Evolutionary conservation across 2,329 filamentous ascomycete genomes (phyloP), one percentile per base, ranked within the genome.

Genomic region (Tolypocladium paradoxum): DNA sequence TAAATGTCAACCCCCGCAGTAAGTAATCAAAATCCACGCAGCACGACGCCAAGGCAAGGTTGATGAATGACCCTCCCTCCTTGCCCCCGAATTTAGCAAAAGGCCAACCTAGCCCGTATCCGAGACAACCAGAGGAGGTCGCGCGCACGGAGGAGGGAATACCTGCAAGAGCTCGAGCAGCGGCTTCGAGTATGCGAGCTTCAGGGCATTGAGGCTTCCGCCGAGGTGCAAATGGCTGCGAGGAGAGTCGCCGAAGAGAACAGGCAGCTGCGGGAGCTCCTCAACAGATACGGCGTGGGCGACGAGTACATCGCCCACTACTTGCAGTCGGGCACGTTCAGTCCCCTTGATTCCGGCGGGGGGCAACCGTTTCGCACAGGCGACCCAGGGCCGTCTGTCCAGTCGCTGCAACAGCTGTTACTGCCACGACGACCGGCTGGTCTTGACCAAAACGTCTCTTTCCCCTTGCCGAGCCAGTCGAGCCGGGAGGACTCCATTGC

Each of bases 101-200:
- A 67, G 56, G 68, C 68, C 56, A 72, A 72, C 54, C 62, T 72
- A 60, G 69, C 68, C 56, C 83, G 86, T 54, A 84, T 90, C 59
- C 79, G 87, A 58, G 84, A 90, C 61, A 91, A 90, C 62, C 87
- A 90, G 65, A 77, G 87, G 53, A 82, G 86, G 56, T 88, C 84
- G n/a, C 82, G 87, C 51, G 85, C 85, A 47, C 78, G 86, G 36
- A 78, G 83, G 57, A 88, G 86, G 71, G 85, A 88, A 62, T 89
- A 90, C 63, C 70, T 89, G 38, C 74, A 82, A 56, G 83, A 87
- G 53, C 76, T 90, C 31, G 85, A 90, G 67, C 71, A 76, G 52
- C 82, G 81, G 55, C 61, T 70, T 36, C 78, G 82, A 48, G 69
- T 71, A 51, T 88, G 79, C 63, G 84, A 90, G 65, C 73, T 79